These are phyloP conservation scores for Auriscalpium orientale DNA, from an alignment of 768 basidiomycete species.

Conservation along the genomic window DNA sequence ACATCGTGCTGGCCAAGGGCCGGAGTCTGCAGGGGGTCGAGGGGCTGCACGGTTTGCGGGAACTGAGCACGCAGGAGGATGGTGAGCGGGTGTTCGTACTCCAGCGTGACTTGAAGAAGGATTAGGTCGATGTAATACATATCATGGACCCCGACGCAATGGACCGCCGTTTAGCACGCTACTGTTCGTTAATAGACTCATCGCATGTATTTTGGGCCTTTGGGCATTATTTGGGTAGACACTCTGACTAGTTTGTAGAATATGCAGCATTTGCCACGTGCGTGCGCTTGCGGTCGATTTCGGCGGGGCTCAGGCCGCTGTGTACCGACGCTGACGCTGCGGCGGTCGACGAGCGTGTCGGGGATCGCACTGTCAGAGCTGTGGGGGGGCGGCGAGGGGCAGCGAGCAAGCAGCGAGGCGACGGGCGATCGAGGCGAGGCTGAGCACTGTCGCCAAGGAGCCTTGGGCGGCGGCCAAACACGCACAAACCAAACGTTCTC, in stretches of 20 bases:
- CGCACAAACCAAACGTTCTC: slow-evolving; percentile 9
- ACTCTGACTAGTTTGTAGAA: not conserved
- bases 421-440: too few relatives aligned
- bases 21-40: slow-evolving; percentile 54
- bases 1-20: slow-evolving; percentile 70
- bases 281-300: too few relatives aligned
- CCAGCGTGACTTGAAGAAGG: slow-evolving; percentile 76
- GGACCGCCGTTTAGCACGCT: slow-evolving; percentile 7
- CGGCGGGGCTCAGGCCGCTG: too few relatives aligned
- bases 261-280: not conserved
- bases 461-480: slow-evolving; percentile 6
- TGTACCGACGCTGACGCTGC: too few relatives aligned
- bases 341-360: too few relatives aligned
- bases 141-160: not conserved
- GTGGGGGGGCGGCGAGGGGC: too few relatives aligned
- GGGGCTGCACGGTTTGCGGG: slow-evolving; percentile 48
- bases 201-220: slow-evolving; percentile 1
- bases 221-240: not conserved
- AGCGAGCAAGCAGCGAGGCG: too few relatives aligned
- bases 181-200: slow-evolving; percentile 1
- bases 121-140: slow-evolving; percentile 31
- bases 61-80: slow-evolving; percentile 51
- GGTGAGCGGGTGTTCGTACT: slow-evolving; percentile 74
- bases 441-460: too few relatives aligned
- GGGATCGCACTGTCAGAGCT: too few relatives aligned